Percentiles rank a stretch among this genome's conserved stretches.
Conservation (phyloP, 2,329 filamentous ascomycete genomes). For the Fusarium cicatricum region DNA sequence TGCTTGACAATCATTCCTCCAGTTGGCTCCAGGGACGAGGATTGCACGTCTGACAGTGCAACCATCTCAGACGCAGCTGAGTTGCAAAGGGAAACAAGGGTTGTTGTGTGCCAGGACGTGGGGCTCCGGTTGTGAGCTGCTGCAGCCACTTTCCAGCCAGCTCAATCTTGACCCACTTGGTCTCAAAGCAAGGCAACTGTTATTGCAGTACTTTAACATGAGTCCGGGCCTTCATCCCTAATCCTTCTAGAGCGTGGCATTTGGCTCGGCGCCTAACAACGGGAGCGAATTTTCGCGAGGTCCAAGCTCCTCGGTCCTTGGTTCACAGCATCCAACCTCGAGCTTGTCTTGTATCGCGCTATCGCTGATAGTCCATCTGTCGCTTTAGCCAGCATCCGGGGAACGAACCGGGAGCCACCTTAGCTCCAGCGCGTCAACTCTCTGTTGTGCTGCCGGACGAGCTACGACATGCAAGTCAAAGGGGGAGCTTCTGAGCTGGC, state of each 20-base stretch:
- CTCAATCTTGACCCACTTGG: constrained; percentile 30
- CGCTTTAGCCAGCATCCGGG: constrained; percentile 22
- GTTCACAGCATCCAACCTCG: constrained; percentile 8
- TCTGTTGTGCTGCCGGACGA: not conserved
- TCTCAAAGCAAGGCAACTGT: constrained; percentile 22
- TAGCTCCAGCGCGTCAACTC: constrained; percentile 7
- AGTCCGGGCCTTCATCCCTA: not conserved
- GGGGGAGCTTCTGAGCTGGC: constrained; percentile 9
- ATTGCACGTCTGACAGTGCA: constrained; percentile 37
- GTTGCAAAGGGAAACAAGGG: constrained; percentile 24
- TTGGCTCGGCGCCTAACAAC: constrained; percentile 4
- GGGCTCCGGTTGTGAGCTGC: constrained; percentile 27
- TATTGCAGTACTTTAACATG: constrained; percentile 31
- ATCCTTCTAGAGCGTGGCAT: constrained; percentile 9
- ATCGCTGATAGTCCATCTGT: constrained; percentile 15
- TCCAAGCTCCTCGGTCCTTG: constrained; percentile 35
- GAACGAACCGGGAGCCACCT: constrained; percentile 21
- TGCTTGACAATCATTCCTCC: constrained; percentile 25
- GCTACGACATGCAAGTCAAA: constrained; percentile 8
- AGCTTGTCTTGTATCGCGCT: constrained; percentile 16
- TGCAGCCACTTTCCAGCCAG: constrained; percentile 36
- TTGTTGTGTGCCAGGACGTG: constrained; percentile 33
- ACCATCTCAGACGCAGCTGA: constrained; percentile 33
- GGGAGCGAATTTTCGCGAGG: constrained; percentile 15
- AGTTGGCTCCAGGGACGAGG: constrained; percentile 30